phyloP scores from a whole-genome alignment of 148 eudicot genomes.

The Drosera capensis region DNA sequence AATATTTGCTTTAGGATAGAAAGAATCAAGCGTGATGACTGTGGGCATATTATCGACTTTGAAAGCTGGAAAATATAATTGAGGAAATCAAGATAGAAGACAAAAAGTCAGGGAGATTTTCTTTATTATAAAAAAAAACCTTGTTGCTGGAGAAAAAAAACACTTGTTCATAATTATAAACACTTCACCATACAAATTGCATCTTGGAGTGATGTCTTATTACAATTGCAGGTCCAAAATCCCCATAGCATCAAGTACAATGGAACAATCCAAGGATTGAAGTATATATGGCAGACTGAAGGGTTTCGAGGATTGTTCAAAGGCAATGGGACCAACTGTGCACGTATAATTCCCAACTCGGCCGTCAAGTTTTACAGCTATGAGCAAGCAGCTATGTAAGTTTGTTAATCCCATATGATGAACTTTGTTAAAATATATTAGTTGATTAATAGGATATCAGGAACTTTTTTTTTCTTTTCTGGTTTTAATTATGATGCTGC shows the following conservation, averaged over 20 bases:
- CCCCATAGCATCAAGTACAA: conserved; percentile 65
- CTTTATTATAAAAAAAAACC: too few relatives aligned
- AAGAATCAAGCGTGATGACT: too few relatives aligned
- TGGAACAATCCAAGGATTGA: conserved; percentile 69
- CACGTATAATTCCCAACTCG: conserved; percentile 77
- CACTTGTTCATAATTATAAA: not conserved
- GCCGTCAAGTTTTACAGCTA: conserved; percentile 89
- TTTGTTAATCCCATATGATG: not conserved
- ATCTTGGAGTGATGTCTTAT: not conserved
- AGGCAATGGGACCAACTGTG: conserved; percentile 88
- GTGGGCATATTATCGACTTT: too few relatives aligned
- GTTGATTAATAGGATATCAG: too few relatives aligned
- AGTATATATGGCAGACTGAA: conserved; percentile 68
- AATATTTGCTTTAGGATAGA: too few relatives aligned
- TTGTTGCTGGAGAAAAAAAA: not conserved
- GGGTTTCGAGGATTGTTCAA: conserved; percentile 72
- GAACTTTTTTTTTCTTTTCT: too few relatives aligned
- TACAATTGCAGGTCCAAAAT: conserved; percentile 53
- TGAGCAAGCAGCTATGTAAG: conserved; percentile 74
- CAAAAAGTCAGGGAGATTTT: too few relatives aligned
- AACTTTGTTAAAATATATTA: too few relatives aligned
- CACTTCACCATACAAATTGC: too few relatives aligned
- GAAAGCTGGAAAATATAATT: too few relatives aligned
- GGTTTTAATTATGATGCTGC: too few relatives aligned
- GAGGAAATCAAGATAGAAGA: too few relatives aligned